Percentiles rank a stretch among this genome's conserved stretches.
Evolutionary conservation across 1,284 basidiomycete genomes (phyloP).

Genomic region (Microbotryum silenes-acaulis): DNA sequence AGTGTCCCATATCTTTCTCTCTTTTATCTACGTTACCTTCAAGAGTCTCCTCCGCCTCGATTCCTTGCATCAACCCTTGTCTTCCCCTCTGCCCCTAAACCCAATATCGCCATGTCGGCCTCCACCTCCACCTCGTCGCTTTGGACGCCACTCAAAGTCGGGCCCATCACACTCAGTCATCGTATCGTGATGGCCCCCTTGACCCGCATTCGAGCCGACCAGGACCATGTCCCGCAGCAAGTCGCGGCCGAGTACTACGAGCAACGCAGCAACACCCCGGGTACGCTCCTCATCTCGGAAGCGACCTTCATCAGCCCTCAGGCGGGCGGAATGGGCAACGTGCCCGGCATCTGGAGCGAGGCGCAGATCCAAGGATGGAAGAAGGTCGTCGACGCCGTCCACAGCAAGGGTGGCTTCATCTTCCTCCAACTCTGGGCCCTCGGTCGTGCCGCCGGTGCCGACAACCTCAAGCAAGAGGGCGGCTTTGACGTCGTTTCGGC

Average conservation of each 20-base stretch:
- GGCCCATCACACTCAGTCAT: conserved; percentile 44
- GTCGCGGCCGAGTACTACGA: conserved; percentile 43
- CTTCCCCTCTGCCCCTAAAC: not conserved
- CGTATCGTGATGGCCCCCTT: conserved; percentile 49
- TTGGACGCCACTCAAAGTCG: conserved; percentile 47
- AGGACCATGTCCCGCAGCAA: conserved; percentile 36
- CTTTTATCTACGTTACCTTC: not conserved
- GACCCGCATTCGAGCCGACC: conserved; percentile 43
- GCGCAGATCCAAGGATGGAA: conserved; percentile 50
- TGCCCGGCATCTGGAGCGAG: conserved; percentile 47
- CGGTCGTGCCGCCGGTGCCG: conserved; percentile 43
- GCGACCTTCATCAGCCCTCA: conserved; percentile 42
- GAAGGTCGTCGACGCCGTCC: conserved; percentile 43
- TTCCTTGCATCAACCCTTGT: not conserved
- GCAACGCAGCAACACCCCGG: conserved; percentile 46
- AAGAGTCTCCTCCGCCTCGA: not conserved
- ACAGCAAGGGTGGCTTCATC: conserved; percentile 47
- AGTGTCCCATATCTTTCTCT: not conserved
- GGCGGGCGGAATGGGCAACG: conserved; percentile 39
- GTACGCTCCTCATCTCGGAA: conserved; percentile 50
- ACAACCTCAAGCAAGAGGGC: conserved; percentile 35
- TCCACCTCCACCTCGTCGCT: conserved; percentile 34
- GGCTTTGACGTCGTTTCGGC: conserved; percentile 37
- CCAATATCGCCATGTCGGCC: not conserved
- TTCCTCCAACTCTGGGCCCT: conserved; percentile 50